Evolutionary conservation across 768 basidiomycete species (phyloP).

Genomic region (Rubroboletus satanas): DNA sequence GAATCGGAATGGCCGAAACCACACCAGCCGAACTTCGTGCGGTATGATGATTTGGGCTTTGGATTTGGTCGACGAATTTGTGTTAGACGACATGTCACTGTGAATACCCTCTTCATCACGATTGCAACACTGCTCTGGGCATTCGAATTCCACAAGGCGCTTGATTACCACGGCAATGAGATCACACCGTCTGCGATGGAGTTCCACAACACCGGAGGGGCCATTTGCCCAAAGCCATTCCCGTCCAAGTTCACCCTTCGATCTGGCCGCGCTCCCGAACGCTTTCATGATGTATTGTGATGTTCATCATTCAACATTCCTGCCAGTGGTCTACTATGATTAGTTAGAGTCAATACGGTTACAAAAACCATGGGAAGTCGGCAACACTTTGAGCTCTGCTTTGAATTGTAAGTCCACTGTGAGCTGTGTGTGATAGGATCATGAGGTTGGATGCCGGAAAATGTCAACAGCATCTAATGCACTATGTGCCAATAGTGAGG

Average conservation of each 20-base stretch:
- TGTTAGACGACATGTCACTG: slow-evolving; percentile 4
- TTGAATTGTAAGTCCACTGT: too few species aligned
- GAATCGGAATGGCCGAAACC: not conserved
- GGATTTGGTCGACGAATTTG: slow-evolving; percentile 14
- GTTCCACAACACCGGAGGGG: slow-evolving; percentile 4
- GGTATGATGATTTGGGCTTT: slow-evolving; percentile 10
- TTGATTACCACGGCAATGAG: slow-evolving; percentile 3
- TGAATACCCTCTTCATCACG: slow-evolving; percentile 8
- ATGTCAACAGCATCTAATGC: too few species aligned
- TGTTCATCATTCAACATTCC: not conserved
- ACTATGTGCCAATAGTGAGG: too few species aligned
- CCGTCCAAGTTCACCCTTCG: not conserved
- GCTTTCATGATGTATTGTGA: not conserved
- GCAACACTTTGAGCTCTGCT: too few species aligned
- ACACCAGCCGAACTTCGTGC: not conserved
- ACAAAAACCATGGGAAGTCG: too few species aligned
- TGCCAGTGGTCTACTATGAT: too few species aligned
- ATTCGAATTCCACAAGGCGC: slow-evolving; percentile 6
- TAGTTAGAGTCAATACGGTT: too few species aligned
- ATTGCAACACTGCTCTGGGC: slow-evolving; percentile 6
- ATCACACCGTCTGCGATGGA: slow-evolving; percentile 8
- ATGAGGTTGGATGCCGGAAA: too few species aligned
- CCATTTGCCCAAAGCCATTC: slow-evolving; percentile 4
- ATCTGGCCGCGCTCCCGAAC: not conserved
- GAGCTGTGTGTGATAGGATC: too few species aligned